Conservation (phyloP, 176 grass and related monocot species). For the Zea mays region DNA sequence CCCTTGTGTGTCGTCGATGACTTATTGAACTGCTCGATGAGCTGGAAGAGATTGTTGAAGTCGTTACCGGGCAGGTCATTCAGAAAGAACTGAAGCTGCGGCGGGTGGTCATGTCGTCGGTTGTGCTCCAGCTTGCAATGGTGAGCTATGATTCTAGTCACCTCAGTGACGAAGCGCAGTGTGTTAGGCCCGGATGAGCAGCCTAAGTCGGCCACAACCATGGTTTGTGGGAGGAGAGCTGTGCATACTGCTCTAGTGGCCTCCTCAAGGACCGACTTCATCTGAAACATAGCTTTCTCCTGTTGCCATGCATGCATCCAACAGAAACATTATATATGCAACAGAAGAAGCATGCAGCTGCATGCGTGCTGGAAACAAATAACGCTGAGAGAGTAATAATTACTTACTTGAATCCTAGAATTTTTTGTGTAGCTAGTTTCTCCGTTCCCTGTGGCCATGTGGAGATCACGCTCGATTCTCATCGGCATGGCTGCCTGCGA, state of each 20-base stretch:
- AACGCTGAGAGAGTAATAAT: neutral
- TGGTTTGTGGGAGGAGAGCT: slow-evolving; percentile 3
- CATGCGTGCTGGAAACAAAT: too few relatives aligned
- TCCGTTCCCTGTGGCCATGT: slow-evolving; percentile 25
- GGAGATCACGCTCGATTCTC: slow-evolving; percentile 21
- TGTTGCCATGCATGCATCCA: neutral
- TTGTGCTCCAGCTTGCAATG: neutral
- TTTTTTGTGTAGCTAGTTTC: slow-evolving; percentile 44
- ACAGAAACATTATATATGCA: neutral
- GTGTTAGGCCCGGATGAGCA: slow-evolving; percentile 55
- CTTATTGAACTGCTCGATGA: slow-evolving; percentile 3
- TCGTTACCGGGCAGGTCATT: slow-evolving; percentile 62
- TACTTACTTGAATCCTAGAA: slow-evolving; percentile 33
- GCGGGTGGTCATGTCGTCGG: neutral
- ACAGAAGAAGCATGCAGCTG: too few relatives aligned
- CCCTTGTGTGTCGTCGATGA: neutral
- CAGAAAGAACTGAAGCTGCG: slow-evolving; percentile 65
- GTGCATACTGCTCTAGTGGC: slow-evolving; percentile 25
- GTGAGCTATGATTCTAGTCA: neutral
- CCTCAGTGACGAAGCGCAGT: slow-evolving; percentile 32
- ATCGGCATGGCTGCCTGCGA: neutral
- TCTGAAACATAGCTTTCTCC: slow-evolving; percentile 43
- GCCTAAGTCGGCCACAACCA: slow-evolving; percentile 50
- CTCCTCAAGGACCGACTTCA: slow-evolving; percentile 26
- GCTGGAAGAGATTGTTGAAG: slow-evolving; percentile 62